Base-by-base conservation (phyloP, 345 rosid species). In the Linum usitatissimum region DNA sequence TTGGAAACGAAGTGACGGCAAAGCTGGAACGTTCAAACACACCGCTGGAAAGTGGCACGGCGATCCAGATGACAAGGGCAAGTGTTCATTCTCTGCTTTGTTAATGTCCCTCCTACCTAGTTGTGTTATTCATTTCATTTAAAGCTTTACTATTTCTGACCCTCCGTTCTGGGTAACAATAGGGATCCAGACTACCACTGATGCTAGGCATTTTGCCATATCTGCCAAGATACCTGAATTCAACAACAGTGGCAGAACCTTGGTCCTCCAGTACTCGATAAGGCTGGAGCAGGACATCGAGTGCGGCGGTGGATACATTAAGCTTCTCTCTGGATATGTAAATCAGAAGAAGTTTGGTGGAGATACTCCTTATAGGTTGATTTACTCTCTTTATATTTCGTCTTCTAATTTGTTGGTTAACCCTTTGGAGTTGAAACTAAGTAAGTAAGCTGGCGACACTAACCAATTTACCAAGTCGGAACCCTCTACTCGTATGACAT, bases 301-400 rank as follows among this genome's bases (percentile, higher is more conserved):
- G 72, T 92, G 99, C 69, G 99, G 98, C 6, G 98, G 98, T 19
- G 97, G 91, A 55, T 89, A 92, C 78, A 84, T 92, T 64, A 89
- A 92, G 82, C 95, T 92, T 70, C 90, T 73, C 63, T 92, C 97
- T n/a, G 91, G 91, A 30, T 89, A 81, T 69, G 97, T 92, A 34
- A 92, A 89, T 77, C 98, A 92, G 72, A 92, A 92, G 80, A 91
- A 89, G 73, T 92, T 83, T 78, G 98, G 98, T 53, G 98, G 98
- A n/a, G 98, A 92, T 71, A 85, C 98, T 59, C 98, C 98, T 60
- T 92, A 87, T 75, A 87, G 93, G 98, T 92, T 55, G 17, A 17
- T 45, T 8, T 9, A 10, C 59, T 74, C 28, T 63, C 38, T 63
- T 15, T 2, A 2, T 19, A n/a, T 15, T 36, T 12, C 36, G 42